phyloP scores from a whole-genome alignment of 1,284 basidiomycete genomes.

The Fomitopsis palustris region DNA sequence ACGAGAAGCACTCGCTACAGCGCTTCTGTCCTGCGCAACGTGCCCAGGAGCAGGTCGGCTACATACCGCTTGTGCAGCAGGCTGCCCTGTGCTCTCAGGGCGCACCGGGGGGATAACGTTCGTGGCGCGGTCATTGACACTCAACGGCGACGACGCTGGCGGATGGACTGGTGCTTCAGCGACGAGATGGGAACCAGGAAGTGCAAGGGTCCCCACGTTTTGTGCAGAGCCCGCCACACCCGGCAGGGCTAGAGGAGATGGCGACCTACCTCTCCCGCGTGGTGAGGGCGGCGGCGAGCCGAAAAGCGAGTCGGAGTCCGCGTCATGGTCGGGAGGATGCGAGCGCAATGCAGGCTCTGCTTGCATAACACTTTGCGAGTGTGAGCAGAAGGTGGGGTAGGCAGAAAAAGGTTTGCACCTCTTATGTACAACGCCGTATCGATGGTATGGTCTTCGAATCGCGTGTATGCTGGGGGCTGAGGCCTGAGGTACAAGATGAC shows the following conservation, averaged over 20 bases:
- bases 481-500: neutral
- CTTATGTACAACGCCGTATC: neutral
- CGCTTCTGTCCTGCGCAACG: constrained; percentile 7
- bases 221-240: constrained; percentile 45
- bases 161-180: constrained; percentile 78
- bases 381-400: neutral
- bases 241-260: constrained; percentile 55
- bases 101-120: constrained; percentile 11
- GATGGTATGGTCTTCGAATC: neutral
- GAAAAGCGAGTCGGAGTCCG: constrained; percentile 70
- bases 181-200: constrained; percentile 84
- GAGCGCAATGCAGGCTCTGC: constrained; percentile 9
- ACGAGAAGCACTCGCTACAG: constrained; percentile 13
- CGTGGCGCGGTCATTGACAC: constrained; percentile 16
- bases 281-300: constrained; percentile 75
- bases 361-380: constrained; percentile 17
- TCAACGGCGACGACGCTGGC: constrained; percentile 61
- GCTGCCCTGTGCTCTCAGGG: neutral
- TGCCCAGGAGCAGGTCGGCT: neutral
- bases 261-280: constrained; percentile 65
- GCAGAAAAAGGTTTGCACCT: neutral
- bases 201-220: constrained; percentile 95
- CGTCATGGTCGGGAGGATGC: constrained; percentile 19
- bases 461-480: neutral
- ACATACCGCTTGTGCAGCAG: constrained; percentile 3